phyloP scores from a whole-genome alignment of 1,284 basidiomycete genomes.

The Pterulicium gracile region DNA sequence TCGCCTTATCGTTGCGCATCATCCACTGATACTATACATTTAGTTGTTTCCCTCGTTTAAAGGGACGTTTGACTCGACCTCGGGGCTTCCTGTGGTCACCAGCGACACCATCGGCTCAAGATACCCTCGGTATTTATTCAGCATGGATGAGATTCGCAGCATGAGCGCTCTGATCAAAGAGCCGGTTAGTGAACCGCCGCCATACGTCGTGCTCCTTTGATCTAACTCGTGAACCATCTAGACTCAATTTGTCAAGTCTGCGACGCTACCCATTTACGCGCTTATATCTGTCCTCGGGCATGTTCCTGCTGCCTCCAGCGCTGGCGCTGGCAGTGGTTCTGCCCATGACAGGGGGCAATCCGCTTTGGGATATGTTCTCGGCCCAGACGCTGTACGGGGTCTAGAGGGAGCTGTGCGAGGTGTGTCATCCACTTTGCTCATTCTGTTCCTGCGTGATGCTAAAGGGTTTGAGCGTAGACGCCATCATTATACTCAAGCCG shows the following conservation, averaged over 20 bases:
- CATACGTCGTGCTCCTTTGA: slow-evolving; percentile 5
- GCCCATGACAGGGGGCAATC: background rate
- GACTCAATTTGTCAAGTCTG: slow-evolving; percentile 78
- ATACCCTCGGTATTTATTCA: slow-evolving; percentile 40
- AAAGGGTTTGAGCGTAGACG: background rate
- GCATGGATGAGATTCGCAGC: slow-evolving; percentile 50
- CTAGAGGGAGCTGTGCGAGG: background rate
- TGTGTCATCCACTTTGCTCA: background rate
- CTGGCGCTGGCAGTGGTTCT: background rate
- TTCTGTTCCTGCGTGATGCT: background rate
- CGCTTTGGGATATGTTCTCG: background rate
- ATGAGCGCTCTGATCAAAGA: slow-evolving; percentile 58
- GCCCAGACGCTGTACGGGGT: background rate
- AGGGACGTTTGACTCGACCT: slow-evolving; percentile 58
- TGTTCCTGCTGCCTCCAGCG: slow-evolving; percentile 38
- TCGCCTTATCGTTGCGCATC: background rate
- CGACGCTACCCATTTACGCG: slow-evolving; percentile 66
- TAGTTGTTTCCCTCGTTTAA: slow-evolving; percentile 72
- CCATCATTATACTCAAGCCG: background rate
- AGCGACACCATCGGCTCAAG: slow-evolving; percentile 38
- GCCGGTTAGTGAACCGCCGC: slow-evolving; percentile 41
- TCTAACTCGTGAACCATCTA: slow-evolving; percentile 17
- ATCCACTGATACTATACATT: slow-evolving; percentile 4
- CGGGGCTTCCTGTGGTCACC: slow-evolving; percentile 50
- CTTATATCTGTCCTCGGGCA: slow-evolving; percentile 63